Percentiles rank a stretch among this genome's conserved stretches.
Conservation (phyloP, 176 grass and related monocot genomes). For the Poa annua region DNA sequence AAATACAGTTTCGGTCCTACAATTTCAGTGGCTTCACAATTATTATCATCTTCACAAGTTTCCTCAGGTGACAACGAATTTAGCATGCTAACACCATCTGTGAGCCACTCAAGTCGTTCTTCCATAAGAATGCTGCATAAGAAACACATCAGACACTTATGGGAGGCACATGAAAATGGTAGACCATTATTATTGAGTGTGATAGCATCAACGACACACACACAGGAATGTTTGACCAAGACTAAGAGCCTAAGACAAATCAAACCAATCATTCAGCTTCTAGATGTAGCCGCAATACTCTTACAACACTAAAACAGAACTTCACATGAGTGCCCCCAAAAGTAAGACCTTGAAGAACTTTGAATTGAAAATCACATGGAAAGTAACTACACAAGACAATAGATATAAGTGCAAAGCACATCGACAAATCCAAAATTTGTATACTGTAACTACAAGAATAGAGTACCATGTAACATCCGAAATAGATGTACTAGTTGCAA, state of each 20-base stretch:
- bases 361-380: constrained; percentile 9
- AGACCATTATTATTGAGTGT: constrained; percentile 22
- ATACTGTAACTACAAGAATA: background rate
- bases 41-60: constrained; percentile 54
- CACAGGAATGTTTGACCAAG: constrained; percentile 37
- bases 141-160: constrained; percentile 38
- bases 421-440: background rate
- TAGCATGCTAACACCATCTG: constrained; percentile 78
- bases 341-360: background rate
- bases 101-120: constrained; percentile 92
- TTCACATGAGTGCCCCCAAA: background rate
- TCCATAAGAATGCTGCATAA: constrained; percentile 82
- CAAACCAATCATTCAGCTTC: background rate
- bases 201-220: constrained; percentile 31
- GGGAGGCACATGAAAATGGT: constrained; percentile 28
- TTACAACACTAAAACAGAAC: constrained; percentile 33
- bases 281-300: background rate
- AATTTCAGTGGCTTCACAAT: constrained; percentile 49
- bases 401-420: background rate
- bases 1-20: constrained; percentile 42
- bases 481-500: background rate
- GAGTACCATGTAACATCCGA: background rate
- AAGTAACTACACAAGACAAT: constrained; percentile 23
- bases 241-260: background rate
- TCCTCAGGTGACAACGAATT: constrained; percentile 74